Evolutionary conservation across 345 rosid genomes (phyloP), one percentile per base, ranked within the genome.

Genomic region (Punica granatum): DNA sequence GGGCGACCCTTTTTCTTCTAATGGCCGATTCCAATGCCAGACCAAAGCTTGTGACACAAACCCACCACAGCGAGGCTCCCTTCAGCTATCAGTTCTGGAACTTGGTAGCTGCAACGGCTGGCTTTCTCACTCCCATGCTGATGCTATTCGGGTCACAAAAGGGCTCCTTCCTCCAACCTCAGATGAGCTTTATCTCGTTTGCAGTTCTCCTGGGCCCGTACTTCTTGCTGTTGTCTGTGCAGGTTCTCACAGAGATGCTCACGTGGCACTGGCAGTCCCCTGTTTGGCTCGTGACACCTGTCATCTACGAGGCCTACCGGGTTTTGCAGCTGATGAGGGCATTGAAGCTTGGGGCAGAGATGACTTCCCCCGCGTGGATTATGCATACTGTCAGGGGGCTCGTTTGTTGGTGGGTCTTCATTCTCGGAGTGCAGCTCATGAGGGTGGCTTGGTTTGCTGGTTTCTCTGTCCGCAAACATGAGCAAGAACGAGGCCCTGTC

Each of bases 371-470:
- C 13, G 82, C 74, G 19, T 90, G 98, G 97, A 82, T 81, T 75
- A 60, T 93, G 84, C 87, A 90, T 72, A 84, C 83, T 46, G 69
- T 90, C 63, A 90, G 85, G 77, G 94, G 92, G 49, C 80, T 90
- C 53, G 94, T 90, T 18, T 93, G 88, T 76, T 90, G 97, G 92
- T 93, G 97, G 98, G 85, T 90, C 56, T 70, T 93, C 77, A 86
- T 90, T 54, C 90, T 92, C 53, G 92, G 93, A 18, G 74, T 92
- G 74, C 98, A 92, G 75, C 89, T 92, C 66, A 90, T 93, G 97
- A 83, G 98, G 72, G 92, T 90, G 69, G 92, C 96, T 82, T 93
- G 98, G 98, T 90, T 87, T 75, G 92, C 97, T 67, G 97, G 98
- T 70, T 86, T 83, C 74, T 68, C 84, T 28, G 82, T 84, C 69